phyloP scores from a whole-genome alignment of 2,329 filamentous ascomycete species.

The Coniochaeta prunicola region DNA sequence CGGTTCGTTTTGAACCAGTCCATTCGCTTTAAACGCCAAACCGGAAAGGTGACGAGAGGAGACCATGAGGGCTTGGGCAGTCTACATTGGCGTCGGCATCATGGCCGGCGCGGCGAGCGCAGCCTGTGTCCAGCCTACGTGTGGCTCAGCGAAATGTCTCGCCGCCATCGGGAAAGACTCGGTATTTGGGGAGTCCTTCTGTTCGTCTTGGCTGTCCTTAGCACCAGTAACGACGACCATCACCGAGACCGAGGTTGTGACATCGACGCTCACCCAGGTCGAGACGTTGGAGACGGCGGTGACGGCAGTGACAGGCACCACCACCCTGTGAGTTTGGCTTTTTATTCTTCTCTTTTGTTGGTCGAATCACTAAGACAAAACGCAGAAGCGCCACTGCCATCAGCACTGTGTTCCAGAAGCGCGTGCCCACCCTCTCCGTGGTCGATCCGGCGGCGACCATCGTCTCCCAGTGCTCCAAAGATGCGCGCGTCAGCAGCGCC shows the following conservation, averaged over 20 bases:
- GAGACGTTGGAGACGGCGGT: constrained; percentile 8
- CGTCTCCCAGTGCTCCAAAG: constrained; percentile 7
- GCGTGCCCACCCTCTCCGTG: constrained; percentile 11
- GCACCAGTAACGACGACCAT: constrained; percentile 8
- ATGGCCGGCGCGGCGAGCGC: constrained; percentile 37
- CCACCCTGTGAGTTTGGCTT: not conserved
- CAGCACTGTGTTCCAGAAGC: constrained; percentile 45
- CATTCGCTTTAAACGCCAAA: too few relatives aligned
- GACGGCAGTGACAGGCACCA: constrained; percentile 5
- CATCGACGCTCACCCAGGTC: constrained; percentile 3
- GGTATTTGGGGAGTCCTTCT: constrained; percentile 10
- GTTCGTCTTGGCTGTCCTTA: constrained; percentile 10
- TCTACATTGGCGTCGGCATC: constrained; percentile 32
- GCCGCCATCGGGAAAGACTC: constrained; percentile 6
- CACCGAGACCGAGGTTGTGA: constrained; percentile 8
- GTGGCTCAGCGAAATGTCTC: constrained; percentile 7
- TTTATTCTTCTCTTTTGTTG: not conserved
- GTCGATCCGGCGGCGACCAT: constrained; percentile 6
- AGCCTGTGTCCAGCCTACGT: constrained; percentile 35
- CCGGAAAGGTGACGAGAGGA: too few relatives aligned
- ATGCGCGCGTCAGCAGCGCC: constrained; percentile 11
- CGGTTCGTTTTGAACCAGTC: too few relatives aligned
- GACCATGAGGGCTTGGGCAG: constrained; percentile 7
- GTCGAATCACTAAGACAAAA: not conserved
- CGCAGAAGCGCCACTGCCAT: constrained; percentile 8